phyloP scores from a whole-genome alignment of 495 filamentous ascomycete species.

The Penicillium mononematosum region DNA sequence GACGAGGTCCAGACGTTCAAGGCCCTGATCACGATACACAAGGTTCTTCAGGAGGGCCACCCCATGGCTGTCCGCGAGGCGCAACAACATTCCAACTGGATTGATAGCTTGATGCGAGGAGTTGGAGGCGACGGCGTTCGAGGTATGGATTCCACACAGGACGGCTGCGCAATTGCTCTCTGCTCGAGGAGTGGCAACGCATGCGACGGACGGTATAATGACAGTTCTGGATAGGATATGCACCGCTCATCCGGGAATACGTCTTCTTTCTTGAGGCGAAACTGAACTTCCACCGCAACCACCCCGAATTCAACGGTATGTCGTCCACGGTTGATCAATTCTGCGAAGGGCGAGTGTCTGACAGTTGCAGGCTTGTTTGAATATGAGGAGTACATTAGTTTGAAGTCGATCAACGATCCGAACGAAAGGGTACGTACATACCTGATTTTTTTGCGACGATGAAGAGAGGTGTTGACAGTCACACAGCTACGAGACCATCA shows the following conservation, averaged over 20 bases:
- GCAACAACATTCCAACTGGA: conserved; percentile 82
- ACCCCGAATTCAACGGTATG: conserved; percentile 95
- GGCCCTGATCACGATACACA: conserved; percentile 88
- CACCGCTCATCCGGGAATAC: conserved; percentile 89
- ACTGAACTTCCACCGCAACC: conserved; percentile 88
- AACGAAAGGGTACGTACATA: conserved; percentile 76
- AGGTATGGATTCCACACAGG: conserved; percentile 43
- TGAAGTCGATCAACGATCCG: conserved; percentile 97
- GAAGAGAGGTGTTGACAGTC: conserved; percentile 18
- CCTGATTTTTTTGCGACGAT: background rate
- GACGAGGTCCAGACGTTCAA: conserved; percentile 96
- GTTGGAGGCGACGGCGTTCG: conserved; percentile 82
- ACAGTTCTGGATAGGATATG: conserved; percentile 64
- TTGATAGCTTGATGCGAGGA: conserved; percentile 87
- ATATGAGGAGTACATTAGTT: conserved; percentile 97
- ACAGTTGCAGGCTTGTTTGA: conserved; percentile 70
- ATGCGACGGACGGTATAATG: conserved; percentile 13
- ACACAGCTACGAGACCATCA: conserved; percentile 85
- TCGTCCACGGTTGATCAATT: background rate
- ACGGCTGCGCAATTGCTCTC: background rate
- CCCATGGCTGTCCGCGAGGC: conserved; percentile 84
- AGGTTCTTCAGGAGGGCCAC: conserved; percentile 95
- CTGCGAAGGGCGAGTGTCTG: conserved; percentile 13
- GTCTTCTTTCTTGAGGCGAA: conserved; percentile 92
- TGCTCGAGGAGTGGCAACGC: background rate